These are phyloP conservation scores for Parasitella parasitica DNA, from an alignment of 371 early-diverging fungal species.

Conservation along the genomic window DNA sequence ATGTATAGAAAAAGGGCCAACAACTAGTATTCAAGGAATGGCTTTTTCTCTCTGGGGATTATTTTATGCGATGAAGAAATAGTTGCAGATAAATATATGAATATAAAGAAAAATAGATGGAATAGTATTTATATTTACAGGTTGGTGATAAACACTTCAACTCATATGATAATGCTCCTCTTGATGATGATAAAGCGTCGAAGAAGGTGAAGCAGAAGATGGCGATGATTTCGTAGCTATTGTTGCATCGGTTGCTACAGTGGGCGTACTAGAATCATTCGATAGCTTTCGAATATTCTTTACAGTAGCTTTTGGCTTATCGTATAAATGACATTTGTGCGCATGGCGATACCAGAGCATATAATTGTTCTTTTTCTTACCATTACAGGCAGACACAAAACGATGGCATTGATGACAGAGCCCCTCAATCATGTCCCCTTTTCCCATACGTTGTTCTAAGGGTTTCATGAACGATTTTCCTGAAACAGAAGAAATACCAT, in stretches of 20 bases:
- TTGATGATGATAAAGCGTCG: neutral
- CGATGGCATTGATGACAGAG: slow-evolving; percentile 77
- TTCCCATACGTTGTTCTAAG: slow-evolving; percentile 57
- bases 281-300: slow-evolving; percentile 6
- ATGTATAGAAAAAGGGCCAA: slow-evolving; percentile 25
- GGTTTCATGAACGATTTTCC: slow-evolving; percentile 74
- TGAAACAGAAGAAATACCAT: slow-evolving; percentile 84
- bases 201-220: neutral
- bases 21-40: too few relatives aligned
- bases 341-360: slow-evolving; percentile 85
- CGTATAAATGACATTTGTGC: slow-evolving; percentile 54
- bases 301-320: slow-evolving; percentile 19
- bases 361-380: slow-evolving; percentile 59
- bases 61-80: too few relatives aligned
- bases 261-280: neutral
- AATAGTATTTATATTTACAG: neutral
- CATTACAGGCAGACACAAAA: slow-evolving; percentile 73
- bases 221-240: neutral
- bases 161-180: neutral
- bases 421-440: slow-evolving; percentile 67
- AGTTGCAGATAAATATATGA: neutral
- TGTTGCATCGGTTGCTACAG: neutral
- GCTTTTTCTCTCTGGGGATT: too few relatives aligned
- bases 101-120: neutral
- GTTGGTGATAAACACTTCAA: neutral